Conservation (phyloP, 2,329 filamentous ascomycete species). For the Sporothrix sp. region DNA sequence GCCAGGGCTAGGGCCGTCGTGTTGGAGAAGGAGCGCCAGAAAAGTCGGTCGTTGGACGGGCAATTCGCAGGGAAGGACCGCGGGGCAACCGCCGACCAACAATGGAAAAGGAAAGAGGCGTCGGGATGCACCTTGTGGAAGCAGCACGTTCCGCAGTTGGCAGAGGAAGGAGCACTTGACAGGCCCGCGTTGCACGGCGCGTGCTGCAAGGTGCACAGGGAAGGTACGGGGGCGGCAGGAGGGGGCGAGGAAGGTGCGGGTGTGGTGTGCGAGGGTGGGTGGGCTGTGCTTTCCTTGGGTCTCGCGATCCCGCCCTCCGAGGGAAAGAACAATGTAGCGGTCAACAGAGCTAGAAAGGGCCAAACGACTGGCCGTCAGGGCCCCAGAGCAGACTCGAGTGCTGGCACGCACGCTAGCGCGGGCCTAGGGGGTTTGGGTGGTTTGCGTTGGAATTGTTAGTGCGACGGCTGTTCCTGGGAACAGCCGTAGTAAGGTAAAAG, state of each 20-base stretch:
- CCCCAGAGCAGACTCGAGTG: neutral
- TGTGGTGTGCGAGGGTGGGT: neutral
- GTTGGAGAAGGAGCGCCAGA: neutral
- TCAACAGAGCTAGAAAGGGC: neutral
- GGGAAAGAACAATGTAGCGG: neutral
- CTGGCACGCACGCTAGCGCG: neutral
- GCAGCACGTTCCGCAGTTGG: neutral
- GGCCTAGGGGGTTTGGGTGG: neutral
- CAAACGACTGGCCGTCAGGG: constrained; percentile 1
- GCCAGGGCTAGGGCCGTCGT: neutral
- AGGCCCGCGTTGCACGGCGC: constrained; percentile 11
- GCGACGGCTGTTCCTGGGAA: constrained; percentile 8
- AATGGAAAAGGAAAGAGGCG: constrained; percentile 1
- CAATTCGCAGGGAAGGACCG: neutral
- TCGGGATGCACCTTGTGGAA: neutral
- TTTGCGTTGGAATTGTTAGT: too few species aligned
- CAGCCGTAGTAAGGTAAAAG: too few species aligned
- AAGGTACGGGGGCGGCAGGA: constrained; percentile 5
- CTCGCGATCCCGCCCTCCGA: neutral
- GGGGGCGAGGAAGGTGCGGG: neutral
- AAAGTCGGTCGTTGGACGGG: constrained; percentile 3
- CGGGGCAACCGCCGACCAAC: constrained; percentile 13
- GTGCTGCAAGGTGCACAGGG: constrained; percentile 11
- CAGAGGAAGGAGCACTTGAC: constrained; percentile 1
- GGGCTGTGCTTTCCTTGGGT: constrained; percentile 8